Percentiles rank a stretch among this genome's conserved stretches.
Conservation (phyloP, 371 early-diverging fungal genomes). For the Funneliformis caledonium region DNA sequence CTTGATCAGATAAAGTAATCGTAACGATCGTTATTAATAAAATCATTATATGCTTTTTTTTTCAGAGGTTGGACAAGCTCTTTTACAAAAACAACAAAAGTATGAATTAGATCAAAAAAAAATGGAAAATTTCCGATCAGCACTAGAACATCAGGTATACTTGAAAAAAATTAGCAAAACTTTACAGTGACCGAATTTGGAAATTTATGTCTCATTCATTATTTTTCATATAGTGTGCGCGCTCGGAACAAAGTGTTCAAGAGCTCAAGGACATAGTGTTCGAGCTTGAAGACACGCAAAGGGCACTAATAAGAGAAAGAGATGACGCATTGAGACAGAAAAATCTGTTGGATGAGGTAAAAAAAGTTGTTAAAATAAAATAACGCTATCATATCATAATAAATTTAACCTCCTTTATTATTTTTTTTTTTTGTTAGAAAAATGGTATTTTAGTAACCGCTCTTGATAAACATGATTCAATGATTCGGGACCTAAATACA, state of each 20-base stretch:
- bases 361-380: no score
- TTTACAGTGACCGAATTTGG: neutral
- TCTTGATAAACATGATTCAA: conserved; percentile 16
- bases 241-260: conserved; percentile 25
- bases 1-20: neutral
- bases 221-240: conserved; percentile 19
- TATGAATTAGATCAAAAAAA: conserved; percentile 23
- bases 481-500: neutral
- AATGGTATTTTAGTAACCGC: conserved; percentile 5
- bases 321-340: conserved; percentile 29
- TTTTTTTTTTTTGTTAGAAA: conserved; percentile 5
- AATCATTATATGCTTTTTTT: neutral
- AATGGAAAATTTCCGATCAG: conserved; percentile 26
- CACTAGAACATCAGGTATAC: conserved; percentile 32
- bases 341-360: conserved; percentile 35
- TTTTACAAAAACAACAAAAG: conserved; percentile 29
- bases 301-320: conserved; percentile 2
- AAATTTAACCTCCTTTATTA: neutral
- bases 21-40: neutral
- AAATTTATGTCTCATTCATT: neutral
- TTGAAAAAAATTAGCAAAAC: neutral
- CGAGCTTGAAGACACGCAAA: conserved; percentile 16
- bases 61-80: conserved; percentile 39
- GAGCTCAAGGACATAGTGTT: conserved; percentile 13
- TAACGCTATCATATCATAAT: neutral